Evolutionary conservation across 768 basidiomycete species (phyloP).

Genomic region (Lactifluus echinatus): DNA sequence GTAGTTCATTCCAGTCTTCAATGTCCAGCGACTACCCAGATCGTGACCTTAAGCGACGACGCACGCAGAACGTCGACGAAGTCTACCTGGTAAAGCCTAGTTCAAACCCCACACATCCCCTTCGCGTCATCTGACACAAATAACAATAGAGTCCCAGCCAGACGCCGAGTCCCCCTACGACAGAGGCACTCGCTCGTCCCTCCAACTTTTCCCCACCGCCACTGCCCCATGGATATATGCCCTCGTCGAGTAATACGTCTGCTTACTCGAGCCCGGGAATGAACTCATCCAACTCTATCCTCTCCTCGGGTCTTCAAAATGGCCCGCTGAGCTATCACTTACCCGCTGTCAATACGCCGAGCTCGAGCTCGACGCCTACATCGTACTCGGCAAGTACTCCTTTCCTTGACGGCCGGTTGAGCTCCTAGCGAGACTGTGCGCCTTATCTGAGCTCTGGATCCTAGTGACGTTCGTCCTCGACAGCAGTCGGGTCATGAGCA

Average conservation of each 20-base stretch:
- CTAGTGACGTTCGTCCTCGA: constrained; percentile 48
- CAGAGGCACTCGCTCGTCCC: constrained; percentile 20
- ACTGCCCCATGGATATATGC: constrained; percentile 16
- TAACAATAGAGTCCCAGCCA: constrained; percentile 19
- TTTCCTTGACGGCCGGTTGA: constrained; percentile 30
- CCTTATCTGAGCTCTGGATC: constrained; percentile 39
- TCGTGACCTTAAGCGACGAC: constrained; percentile 23
- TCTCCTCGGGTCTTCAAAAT: constrained; percentile 12
- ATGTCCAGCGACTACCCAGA: constrained; percentile 23
- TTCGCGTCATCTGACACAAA: neutral
- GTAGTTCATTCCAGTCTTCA: constrained; percentile 13
- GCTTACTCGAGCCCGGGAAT: constrained; percentile 17
- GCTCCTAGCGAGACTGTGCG: constrained; percentile 27
- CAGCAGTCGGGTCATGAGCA: constrained; percentile 66
- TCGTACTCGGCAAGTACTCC: constrained; percentile 82
- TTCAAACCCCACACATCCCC: too few relatives aligned
- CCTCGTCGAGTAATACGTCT: constrained; percentile 17
- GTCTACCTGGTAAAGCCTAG: constrained; percentile 27
- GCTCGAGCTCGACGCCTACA: constrained; percentile 20
- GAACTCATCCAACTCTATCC: constrained; percentile 13
- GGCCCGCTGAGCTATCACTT: constrained; percentile 16
- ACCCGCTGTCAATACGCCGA: constrained; percentile 10
- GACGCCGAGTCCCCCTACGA: constrained; percentile 27
- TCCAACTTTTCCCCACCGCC: constrained; percentile 21
- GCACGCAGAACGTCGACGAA: constrained; percentile 24